Percentiles rank a stretch among this genome's conserved stretches.
Conservation (phyloP, 352 stramenopile genomes). For the Phytopythium montanum region DNA sequence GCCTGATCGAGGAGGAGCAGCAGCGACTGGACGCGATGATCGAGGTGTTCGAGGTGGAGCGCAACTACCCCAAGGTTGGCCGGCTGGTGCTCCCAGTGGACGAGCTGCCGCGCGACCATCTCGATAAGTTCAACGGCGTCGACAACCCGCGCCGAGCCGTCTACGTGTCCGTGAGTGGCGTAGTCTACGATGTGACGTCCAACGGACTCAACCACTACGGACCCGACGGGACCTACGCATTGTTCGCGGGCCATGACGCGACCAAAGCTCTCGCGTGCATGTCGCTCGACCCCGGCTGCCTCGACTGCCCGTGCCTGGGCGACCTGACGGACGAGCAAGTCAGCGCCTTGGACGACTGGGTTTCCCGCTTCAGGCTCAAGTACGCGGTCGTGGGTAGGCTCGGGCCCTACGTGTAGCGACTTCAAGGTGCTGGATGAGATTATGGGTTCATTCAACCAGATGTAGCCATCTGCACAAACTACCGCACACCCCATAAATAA, state of each 20-base stretch:
- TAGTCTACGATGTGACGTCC: constrained; percentile 97
- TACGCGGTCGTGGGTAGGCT: constrained; percentile 94
- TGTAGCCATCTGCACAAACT: no score
- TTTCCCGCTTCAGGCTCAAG: constrained; percentile 93
- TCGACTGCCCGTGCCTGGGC: constrained; percentile 89
- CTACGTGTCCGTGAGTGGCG: constrained; percentile 92
- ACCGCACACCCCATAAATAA: no score
- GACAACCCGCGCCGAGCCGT: constrained; percentile 88
- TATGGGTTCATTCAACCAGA: no score
- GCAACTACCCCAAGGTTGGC: constrained; percentile 94
- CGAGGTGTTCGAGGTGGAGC: constrained; percentile 94
- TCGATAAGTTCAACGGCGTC: constrained; percentile 83
- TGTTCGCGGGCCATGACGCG: constrained; percentile 95
- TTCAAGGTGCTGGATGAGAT: no score
- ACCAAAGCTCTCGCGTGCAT: constrained; percentile 95
- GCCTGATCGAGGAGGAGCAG: constrained; percentile 78
- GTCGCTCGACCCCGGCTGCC: constrained; percentile 93
- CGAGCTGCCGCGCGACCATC: constrained; percentile 76
- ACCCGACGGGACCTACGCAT: constrained; percentile 91
- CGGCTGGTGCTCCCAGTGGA: constrained; percentile 79
- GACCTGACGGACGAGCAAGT: constrained; percentile 91
- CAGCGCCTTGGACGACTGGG: constrained; percentile 95
- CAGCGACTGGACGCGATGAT: constrained; percentile 22
- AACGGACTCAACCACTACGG: constrained; percentile 94
- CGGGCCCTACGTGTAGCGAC: neutral